Base-by-base conservation (phyloP, 805 yeast species). In the Yarrowia hollandica region DNA sequence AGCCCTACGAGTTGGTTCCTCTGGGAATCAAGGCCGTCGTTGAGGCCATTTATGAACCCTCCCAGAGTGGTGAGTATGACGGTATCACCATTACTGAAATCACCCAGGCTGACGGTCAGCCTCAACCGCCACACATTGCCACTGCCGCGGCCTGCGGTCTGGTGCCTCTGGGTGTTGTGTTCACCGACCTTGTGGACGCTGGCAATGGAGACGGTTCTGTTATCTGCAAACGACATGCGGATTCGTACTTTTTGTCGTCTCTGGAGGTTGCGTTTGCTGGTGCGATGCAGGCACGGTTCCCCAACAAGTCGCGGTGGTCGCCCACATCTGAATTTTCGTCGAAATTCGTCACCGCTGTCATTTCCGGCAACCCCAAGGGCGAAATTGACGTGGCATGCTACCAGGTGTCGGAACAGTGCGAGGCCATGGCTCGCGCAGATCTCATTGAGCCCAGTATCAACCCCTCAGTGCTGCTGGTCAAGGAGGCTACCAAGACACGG, bases 21-120 rank as follows among this genome's bases (percentile, higher is more conserved):
- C 75, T 94, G 23, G 99, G 99, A 1, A 84, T 90, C 60, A 92
- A 91, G 71, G 97, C 96, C 1, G 88, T 86, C 39, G 97, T 94
- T 1, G 94, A 92, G 66, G 92, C 95, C 1, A 90, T 94, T 21
- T 89, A 87, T 72, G 99, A 94, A 69, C 95, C 97, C 0, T 86
- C 95, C 7, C 99, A 94, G 71, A 74, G 78, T 2, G 91, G 86
- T 64, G 96, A 87, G 65, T 79, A 82, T 54, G 99, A 94, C 72
- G 97, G 98, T 0, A 67, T 94, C 18, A 80, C 89, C 0, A 71
- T 90, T 80, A 80, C 74, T 30, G 84, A 80, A 30, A 80, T 81
- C 41, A 84, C 84, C 60, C 52, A 62, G 22, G 68, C 67, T 1
- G 69, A 76, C 14, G 44, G 26, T 2, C 44, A 52, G 21, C 22